Conservation (phyloP, 164 flowering plant genomes). For the Macadamia integrifolia region DNA sequence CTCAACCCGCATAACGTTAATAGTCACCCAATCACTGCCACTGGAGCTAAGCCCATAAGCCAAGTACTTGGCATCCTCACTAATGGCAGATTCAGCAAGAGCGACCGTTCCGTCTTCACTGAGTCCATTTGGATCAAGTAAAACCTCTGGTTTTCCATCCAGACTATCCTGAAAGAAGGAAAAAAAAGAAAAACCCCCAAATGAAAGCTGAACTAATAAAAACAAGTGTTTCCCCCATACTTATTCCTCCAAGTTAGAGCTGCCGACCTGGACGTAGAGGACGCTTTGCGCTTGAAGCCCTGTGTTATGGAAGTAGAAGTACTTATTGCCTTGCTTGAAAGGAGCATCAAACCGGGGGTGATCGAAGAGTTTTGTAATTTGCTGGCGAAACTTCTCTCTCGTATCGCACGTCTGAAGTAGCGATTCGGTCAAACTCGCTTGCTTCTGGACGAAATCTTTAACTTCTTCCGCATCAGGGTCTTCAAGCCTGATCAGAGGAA, state of each 20-base stretch:
- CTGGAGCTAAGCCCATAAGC: slow-evolving; percentile 88
- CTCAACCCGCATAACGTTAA: slow-evolving; percentile 79
- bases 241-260: not conserved
- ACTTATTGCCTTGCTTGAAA: slow-evolving; percentile 61
- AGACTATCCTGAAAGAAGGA: slow-evolving; percentile 56
- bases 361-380: slow-evolving; percentile 64
- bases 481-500: slow-evolving; percentile 59
- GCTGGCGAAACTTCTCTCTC: slow-evolving; percentile 60
- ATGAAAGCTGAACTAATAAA: not conserved
- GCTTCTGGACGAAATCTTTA: slow-evolving; percentile 85
- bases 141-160: slow-evolving; percentile 72
- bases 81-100: slow-evolving; percentile 40
- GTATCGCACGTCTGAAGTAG: slow-evolving; percentile 60
- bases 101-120: slow-evolving; percentile 97
- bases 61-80: slow-evolving; percentile 88
- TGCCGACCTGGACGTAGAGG: slow-evolving; percentile 81
- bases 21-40: slow-evolving; percentile 97
- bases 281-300: slow-evolving; percentile 93
- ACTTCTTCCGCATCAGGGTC: slow-evolving; percentile 89
- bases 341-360: slow-evolving; percentile 78
- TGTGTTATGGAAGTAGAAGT: slow-evolving; percentile 87
- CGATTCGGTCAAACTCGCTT: slow-evolving; percentile 61
- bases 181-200: not conserved
- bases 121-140: slow-evolving; percentile 88
- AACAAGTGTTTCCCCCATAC: not conserved